Percentiles rank a stretch among this genome's conserved stretches.
Evolutionary conservation across 345 rosid genomes (phyloP).

Genomic region (Populus deltoides): DNA sequence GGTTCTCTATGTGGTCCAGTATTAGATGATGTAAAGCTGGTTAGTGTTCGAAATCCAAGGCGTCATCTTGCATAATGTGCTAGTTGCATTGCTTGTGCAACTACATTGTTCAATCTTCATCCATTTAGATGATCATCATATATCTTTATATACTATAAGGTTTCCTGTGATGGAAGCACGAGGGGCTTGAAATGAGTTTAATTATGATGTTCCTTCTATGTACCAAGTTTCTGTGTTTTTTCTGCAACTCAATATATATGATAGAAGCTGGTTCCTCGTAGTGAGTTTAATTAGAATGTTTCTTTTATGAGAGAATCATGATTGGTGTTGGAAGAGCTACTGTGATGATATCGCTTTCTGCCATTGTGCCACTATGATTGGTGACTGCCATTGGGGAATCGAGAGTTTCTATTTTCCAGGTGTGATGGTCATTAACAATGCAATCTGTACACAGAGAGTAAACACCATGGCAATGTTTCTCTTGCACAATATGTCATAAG

Average conservation of each 20-base stretch:
- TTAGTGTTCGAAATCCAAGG: conserved; percentile 28
- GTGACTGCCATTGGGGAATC: too few relatives aligned
- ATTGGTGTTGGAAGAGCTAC: too few relatives aligned
- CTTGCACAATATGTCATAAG: too few relatives aligned
- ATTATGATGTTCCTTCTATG: background rate
- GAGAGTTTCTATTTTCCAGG: too few relatives aligned
- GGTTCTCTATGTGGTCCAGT: conserved; percentile 83
- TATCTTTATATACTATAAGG: background rate
- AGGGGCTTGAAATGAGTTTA: background rate
- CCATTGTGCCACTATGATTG: too few relatives aligned
- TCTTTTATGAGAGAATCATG: too few relatives aligned
- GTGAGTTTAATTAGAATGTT: too few relatives aligned
- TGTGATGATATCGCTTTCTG: too few relatives aligned
- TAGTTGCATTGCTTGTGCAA: conserved; percentile 10
- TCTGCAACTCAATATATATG: background rate
- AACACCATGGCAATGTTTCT: too few relatives aligned
- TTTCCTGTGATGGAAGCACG: background rate
- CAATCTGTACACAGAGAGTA: too few relatives aligned
- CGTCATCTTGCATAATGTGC: conserved; percentile 9
- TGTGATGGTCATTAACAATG: too few relatives aligned
- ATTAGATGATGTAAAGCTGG: conserved; percentile 56
- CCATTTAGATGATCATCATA: background rate
- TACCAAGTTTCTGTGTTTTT: background rate
- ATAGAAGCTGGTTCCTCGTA: background rate
- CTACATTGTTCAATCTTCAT: background rate